phyloP scores from a whole-genome alignment of 164 flowering plant species.

The Houttuynia cordata region DNA sequence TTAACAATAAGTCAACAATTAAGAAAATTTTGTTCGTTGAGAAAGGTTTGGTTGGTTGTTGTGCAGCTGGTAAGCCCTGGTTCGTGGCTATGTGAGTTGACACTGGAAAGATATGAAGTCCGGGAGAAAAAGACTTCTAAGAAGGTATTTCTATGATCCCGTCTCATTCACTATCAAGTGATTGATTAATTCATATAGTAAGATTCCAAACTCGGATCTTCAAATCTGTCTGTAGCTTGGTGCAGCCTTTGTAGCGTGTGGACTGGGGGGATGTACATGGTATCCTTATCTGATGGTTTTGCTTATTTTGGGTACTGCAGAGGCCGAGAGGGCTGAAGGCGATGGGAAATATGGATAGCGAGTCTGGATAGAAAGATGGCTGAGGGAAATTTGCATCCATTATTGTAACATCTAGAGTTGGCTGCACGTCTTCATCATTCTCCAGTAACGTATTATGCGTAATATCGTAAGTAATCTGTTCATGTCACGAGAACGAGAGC shows the following conservation, averaged over 20 bases:
- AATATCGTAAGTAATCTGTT: no score
- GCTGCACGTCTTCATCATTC: no score
- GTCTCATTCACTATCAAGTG: not conserved
- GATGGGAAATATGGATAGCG: constrained; percentile 76
- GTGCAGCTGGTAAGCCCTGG: constrained; percentile 83
- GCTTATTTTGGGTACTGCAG: constrained; percentile 27
- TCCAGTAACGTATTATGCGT: no score
- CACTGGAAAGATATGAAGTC: constrained; percentile 81
- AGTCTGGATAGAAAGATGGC: constrained; percentile 36
- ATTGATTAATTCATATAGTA: no score
- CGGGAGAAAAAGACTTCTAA: constrained; percentile 77
- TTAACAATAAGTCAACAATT: no score
- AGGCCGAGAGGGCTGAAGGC: constrained; percentile 88
- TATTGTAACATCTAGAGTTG: no score
- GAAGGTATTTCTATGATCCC: constrained; percentile 39
- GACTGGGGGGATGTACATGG: not conserved
- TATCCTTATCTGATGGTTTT: not conserved
- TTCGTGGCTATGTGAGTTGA: constrained; percentile 72
- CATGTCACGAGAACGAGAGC: no score
- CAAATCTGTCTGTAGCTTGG: no score
- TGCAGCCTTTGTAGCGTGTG: no score
- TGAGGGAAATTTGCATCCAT: no score
- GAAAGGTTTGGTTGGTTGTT: not conserved
- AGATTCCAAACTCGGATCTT: no score
- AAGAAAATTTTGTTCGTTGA: no score